Evolutionary conservation across 2,329 filamentous ascomycete genomes (phyloP).

Genomic region (Apiospora saccharicola): DNA sequence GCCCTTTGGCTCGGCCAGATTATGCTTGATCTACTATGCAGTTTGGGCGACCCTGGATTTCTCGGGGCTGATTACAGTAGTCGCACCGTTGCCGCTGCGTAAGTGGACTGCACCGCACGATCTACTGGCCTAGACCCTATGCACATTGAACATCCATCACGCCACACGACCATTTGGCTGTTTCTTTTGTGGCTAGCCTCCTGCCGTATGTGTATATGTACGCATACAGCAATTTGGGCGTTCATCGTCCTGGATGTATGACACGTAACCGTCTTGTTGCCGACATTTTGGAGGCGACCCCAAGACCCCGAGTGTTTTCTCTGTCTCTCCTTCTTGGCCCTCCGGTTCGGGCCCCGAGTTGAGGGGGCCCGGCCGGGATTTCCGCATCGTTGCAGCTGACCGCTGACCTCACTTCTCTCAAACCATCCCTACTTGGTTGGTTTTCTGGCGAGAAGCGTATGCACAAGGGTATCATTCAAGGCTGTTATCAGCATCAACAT

Average conservation of each 20-base stretch:
- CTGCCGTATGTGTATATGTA: background rate
- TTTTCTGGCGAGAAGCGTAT: background rate
- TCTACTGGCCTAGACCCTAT: constrained; percentile 19
- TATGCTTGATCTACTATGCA: constrained; percentile 14
- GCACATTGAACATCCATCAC: constrained; percentile 6
- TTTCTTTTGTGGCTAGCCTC: background rate
- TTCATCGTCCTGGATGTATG: background rate
- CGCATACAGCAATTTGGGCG: background rate
- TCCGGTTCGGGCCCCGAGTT: constrained; percentile 18
- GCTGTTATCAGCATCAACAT: too few species aligned
- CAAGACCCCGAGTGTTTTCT: constrained; percentile 11
- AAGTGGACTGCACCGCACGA: constrained; percentile 9
- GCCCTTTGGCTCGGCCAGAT: constrained; percentile 19
- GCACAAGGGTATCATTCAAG: too few species aligned
- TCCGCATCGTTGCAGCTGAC: background rate
- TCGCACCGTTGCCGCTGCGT: background rate
- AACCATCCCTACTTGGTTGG: background rate
- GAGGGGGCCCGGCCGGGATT: background rate
- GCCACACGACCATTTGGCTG: background rate
- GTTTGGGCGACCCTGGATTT: constrained; percentile 14
- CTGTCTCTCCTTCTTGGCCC: constrained; percentile 2
- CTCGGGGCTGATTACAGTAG: constrained; percentile 8
- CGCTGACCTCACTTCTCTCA: background rate
- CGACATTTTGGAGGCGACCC: background rate
- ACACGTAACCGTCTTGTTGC: background rate